These are phyloP conservation scores for Chrysoporthe puriensis DNA, from an alignment of 2,329 filamentous ascomycete species.

Conservation along the genomic window DNA sequence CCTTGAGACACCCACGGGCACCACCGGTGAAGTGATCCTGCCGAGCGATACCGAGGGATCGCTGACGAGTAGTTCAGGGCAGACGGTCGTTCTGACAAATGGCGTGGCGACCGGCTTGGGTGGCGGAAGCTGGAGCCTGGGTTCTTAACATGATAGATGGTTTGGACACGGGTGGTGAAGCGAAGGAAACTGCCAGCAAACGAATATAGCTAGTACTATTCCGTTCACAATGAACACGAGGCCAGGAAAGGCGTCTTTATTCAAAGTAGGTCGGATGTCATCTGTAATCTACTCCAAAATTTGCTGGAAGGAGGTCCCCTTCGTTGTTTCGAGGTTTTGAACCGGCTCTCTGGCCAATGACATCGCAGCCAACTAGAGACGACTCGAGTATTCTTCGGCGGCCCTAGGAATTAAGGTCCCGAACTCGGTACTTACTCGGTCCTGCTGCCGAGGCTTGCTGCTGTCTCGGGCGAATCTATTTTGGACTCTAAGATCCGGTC, in stretches of 20 bases:
- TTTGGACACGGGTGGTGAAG: background rate
- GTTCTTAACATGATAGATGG: background rate
- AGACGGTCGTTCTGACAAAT: conserved; percentile 15
- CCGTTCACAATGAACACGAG: background rate
- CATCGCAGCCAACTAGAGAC: background rate
- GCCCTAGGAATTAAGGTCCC: background rate
- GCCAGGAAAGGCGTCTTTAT: background rate
- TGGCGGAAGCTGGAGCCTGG: conserved; percentile 24
- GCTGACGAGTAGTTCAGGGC: conserved; percentile 14
- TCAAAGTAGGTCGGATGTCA: background rate
- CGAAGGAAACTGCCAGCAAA: background rate
- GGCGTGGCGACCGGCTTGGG: conserved; percentile 20
- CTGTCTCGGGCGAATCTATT: conserved; percentile 5
- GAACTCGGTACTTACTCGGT: background rate
- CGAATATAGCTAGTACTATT: background rate
- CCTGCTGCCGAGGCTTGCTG: conserved; percentile 4
- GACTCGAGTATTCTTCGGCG: too few species aligned
- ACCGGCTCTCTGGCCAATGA: conserved; percentile 1
- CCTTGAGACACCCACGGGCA: conserved; percentile 25
- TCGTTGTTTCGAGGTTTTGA: background rate
- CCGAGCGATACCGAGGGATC: conserved; percentile 22
- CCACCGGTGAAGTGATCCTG: conserved; percentile 25
- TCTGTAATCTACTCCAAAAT: background rate
- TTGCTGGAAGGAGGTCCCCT: background rate
- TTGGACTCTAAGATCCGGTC: background rate